Evolutionary conservation across 2,329 filamentous ascomycete genomes (phyloP).

Genomic region (Lithohypha guttulata): DNA sequence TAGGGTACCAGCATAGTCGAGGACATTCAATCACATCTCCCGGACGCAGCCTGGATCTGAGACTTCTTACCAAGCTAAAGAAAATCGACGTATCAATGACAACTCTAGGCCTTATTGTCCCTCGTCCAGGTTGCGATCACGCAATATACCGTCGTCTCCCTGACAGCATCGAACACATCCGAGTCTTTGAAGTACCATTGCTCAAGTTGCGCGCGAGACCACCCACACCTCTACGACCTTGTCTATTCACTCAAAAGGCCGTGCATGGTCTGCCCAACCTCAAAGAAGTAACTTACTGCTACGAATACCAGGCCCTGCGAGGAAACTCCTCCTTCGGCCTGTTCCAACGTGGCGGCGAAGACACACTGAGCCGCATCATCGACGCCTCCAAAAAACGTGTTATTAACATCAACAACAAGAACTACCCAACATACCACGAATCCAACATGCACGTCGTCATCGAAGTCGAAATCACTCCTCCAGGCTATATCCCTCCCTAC

Average conservation of each 20-base stretch:
- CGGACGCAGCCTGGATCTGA: constrained; percentile 17
- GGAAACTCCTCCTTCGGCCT: constrained; percentile 11
- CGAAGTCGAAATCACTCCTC: constrained; percentile 13
- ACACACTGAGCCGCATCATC: constrained; percentile 13
- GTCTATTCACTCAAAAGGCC: constrained; percentile 17
- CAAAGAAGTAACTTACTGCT: constrained; percentile 17
- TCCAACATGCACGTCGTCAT: neutral
- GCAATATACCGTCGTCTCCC: constrained; percentile 18
- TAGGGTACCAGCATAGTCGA: constrained; percentile 16
- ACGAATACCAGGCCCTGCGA: constrained; percentile 20
- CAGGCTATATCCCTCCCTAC: constrained; percentile 23
- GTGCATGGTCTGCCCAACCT: constrained; percentile 18
- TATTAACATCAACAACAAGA: constrained; percentile 15
- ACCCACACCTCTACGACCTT: constrained; percentile 17
- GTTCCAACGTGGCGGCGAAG: constrained; percentile 12
- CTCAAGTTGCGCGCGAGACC: constrained; percentile 12
- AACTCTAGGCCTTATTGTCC: constrained; percentile 16
- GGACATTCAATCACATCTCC: constrained; percentile 14
- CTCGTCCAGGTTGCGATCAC: constrained; percentile 17
- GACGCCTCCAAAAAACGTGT: constrained; percentile 13
- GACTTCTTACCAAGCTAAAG: constrained; percentile 15
- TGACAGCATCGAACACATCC: constrained; percentile 19
- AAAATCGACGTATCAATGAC: constrained; percentile 17
- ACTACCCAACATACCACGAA: constrained; percentile 12
- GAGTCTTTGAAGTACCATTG: constrained; percentile 19